Percentiles rank a stretch among this genome's conserved stretches.
Conservation (phyloP, 805 yeast species). For the Starmerella tilneyi region DNA sequence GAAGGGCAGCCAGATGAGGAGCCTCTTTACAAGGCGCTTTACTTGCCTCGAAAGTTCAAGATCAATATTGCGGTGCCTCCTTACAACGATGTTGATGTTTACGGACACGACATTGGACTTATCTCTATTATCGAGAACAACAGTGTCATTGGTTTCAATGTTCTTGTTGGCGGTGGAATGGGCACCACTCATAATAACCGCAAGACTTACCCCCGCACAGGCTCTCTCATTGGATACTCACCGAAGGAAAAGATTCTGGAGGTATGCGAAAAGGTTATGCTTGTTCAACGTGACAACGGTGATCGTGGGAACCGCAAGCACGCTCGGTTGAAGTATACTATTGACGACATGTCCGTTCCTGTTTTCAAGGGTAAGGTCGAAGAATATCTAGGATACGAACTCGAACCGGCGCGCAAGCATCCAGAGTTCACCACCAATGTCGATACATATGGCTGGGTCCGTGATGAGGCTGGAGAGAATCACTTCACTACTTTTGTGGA, state of each 20-base stretch:
- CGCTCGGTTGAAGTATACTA: slow-evolving; percentile 92
- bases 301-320: slow-evolving; percentile 94
- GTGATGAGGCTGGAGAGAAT: slow-evolving; percentile 63
- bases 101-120: slow-evolving; percentile 89
- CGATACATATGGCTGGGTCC: slow-evolving; percentile 89
- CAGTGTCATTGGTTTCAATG: slow-evolving; percentile 68
- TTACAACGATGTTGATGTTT: slow-evolving; percentile 90
- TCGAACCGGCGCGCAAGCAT: slow-evolving; percentile 60
- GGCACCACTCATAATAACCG: slow-evolving; percentile 95
- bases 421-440: slow-evolving; percentile 68
- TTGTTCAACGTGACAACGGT: slow-evolving; percentile 90
- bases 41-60: slow-evolving; percentile 92
- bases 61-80: slow-evolving; percentile 93
- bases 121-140: slow-evolving; percentile 62
- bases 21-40: slow-evolving; percentile 77
- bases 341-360: slow-evolving; percentile 87
- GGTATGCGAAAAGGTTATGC: slow-evolving; percentile 84
- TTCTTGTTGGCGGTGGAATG: slow-evolving; percentile 97
- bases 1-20: slow-evolving; percentile 53
- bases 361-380: slow-evolving; percentile 72
- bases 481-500: slow-evolving; percentile 92
- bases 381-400: slow-evolving; percentile 65
- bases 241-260: slow-evolving; percentile 54
- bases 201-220: slow-evolving; percentile 93
- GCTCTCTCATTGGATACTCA: slow-evolving; percentile 73